Base-by-base conservation (phyloP, 2,329 filamentous ascomycete genomes). In the Phialophora macrospora region DNA sequence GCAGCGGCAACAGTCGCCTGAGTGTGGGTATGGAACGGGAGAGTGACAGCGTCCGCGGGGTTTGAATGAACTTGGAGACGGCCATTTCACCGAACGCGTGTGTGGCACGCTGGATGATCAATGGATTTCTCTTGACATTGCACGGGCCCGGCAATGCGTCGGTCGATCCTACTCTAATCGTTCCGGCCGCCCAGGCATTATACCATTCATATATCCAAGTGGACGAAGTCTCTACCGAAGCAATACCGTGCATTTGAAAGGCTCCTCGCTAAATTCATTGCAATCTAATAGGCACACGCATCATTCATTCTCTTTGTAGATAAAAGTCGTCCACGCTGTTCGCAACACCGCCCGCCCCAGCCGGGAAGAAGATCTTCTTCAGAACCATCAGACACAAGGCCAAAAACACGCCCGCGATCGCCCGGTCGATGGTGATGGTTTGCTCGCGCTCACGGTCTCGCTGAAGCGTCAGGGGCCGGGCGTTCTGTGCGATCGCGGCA, bases 381-480 rank as follows among this genome's bases (percentile, higher is more conserved):
- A 85, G 69, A 3, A 97, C 80, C 81, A 96, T 86, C 24, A 91
- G 86, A 3, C 88, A 80, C 22, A 97, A 80, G 28, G 90, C 81
- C 14, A 91, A 83, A 0, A 91, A 81, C 20, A 97, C 78, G 6
- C 87, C 89, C 24, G 89, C 86, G 70, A 97, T 97, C 44, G 89
- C 85, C 68, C 91, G 87, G 77, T 97, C 93, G 20, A 97, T 82
- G 90, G 92, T 96, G 12, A 87, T 60, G 14, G 63, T 64, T 22
- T 60, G 63, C 17, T 67, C 48, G 5, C 64, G 44, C 32, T 49
- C 55, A n/a, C 64, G 58, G 3, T 56, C 26, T 2, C 24, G 54
- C 24, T 51, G 62, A 26, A 55, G 60, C 44, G 51, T 52, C 30
- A 63, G 20, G 1, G 66, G 60, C 30, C 26, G 55, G 1, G 62